Evolutionary conservation across 208 protist genomes (phyloP), one percentile per base, ranked within the genome.

Genomic region (Acanthamoeba royreba): DNA sequence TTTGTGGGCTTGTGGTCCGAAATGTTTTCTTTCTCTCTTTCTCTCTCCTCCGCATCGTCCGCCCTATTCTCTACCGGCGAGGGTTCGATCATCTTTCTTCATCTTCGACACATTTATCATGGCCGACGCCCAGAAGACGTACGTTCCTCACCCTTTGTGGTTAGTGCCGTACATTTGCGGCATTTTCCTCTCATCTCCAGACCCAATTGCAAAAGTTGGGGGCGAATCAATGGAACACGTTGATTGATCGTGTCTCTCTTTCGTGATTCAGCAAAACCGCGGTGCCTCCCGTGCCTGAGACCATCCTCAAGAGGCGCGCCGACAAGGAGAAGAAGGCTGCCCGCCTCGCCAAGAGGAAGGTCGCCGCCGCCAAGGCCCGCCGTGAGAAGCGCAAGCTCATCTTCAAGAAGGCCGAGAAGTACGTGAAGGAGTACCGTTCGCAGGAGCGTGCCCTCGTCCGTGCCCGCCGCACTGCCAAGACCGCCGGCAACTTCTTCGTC

Each of bases 401-500:
- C 91, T 97, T 98, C 97, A 98, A 98, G 95, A 97, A 96, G 49
- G 98, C 98, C 58, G 96, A 97, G 81, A 72, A 95, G 42, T 99
- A 99, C 97, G 98, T 97, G 8, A 97, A 98, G 90, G 98, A 99
- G 97, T 99, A 99, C 98, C 95, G 96, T 72, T 86, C 94, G n/a
- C 66, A 72, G 0, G 98, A 99, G 96, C 97, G 98, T 88, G 95
- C 97, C 86, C 92, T 98, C 22, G 96, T 99, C 93, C 96, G 95
- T 90, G 87, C 98, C 55, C 96, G 98, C 79, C 97, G 98, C 92
- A 92, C 98, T 87, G 99, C 99, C 58, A 97, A 98, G 85, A 91
- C 83, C 25, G 95, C 97, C 90, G 98, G 98, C 89, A 98, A 98
- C 97, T 99, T 99, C 98, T 99, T 98, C 98, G 98, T 99, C 33